Base-by-base conservation (phyloP, 2,329 filamentous ascomycete genomes). In the Claviceps maximensis region DNA sequence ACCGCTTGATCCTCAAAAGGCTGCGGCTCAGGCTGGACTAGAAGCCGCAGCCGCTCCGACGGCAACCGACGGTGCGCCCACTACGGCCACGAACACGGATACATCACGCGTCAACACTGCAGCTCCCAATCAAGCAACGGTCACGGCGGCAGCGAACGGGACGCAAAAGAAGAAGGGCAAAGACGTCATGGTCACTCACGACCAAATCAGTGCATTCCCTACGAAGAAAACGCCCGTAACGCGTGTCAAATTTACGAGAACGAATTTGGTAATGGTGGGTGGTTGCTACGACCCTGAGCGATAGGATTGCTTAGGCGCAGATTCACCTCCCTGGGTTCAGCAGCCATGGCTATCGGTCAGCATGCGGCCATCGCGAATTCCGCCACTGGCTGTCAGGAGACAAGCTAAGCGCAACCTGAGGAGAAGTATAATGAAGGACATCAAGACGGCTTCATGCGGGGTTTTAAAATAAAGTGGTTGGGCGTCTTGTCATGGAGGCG, bases 191-290 rank as follows among this genome's bases (percentile, higher is more conserved):
- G 86, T 95, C 46, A 90, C 86, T 0, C 84, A 89, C 0, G 93
- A 98, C 64, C 93, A 97, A 70, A 94, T 98, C 70, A 89, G 83
- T 58, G 90, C 88, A 1, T 97, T 96, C 65, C 84, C 89, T 0
- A 97, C 93, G 4, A 98, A 98, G 78, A 95, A 95, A 71, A 91
- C 86, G 17, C 90, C 91, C 0, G 87, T 97, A 12, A 87, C 94
- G 69, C 93, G 91, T 70, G 90, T 95, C 52, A 82, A 86, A 63
- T 96, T 96, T 62, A 97, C 93, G 3, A 77, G 89, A 56, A 96
- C 95, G 88, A 98, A 98, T 66, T 69, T 97, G 58, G 85, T 96
- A 13, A 75, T 97, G 56, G 89, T 89, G 23, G 89, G 87, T 47
- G 89, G 90, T 25, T 83, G 79, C 62, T 84, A 81, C 60, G 76